Percentiles rank a stretch among this genome's conserved stretches.
Evolutionary conservation across 2,329 filamentous ascomycete species (phyloP).

Genomic region (Aureobasidium leucospermi): DNA sequence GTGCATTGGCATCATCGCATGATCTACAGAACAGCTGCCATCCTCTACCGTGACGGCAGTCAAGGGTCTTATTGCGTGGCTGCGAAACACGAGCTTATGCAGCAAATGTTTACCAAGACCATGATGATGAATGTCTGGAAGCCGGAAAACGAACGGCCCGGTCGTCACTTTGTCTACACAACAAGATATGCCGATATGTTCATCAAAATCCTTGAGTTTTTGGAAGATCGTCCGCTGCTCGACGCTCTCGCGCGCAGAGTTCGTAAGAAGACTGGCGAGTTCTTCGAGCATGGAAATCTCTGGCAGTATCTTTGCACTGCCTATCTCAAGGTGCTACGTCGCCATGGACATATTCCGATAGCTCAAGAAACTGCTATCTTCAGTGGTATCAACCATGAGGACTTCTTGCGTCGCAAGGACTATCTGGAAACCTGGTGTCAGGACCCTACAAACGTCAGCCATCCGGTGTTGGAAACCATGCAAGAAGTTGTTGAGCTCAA

Average conservation of each 20-base stretch:
- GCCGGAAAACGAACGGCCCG: slow-evolving; percentile 75
- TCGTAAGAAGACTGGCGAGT: slow-evolving; percentile 72
- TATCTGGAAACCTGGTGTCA: slow-evolving; percentile 54
- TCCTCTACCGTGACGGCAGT: slow-evolving; percentile 53
- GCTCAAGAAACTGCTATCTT: slow-evolving; percentile 60
- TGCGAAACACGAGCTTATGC: slow-evolving; percentile 71
- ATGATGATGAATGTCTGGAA: slow-evolving; percentile 96
- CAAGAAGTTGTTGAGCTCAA: slow-evolving; percentile 63
- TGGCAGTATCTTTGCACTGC: slow-evolving; percentile 55
- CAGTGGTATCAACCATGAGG: slow-evolving; percentile 56
- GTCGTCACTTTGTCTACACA: slow-evolving; percentile 87
- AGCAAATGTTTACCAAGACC: slow-evolving; percentile 85
- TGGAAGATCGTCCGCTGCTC: slow-evolving; percentile 67
- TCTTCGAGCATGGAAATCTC: slow-evolving; percentile 54
- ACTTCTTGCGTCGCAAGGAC: slow-evolving; percentile 53
- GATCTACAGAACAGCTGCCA: slow-evolving; percentile 62
- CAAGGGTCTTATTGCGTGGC: slow-evolving; percentile 44
- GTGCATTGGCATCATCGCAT: slow-evolving; percentile 94
- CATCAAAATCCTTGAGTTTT: slow-evolving; percentile 63
- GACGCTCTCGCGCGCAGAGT: slow-evolving; percentile 73
- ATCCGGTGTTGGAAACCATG: slow-evolving; percentile 53
- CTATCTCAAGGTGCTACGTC: slow-evolving; percentile 50
- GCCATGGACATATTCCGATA: slow-evolving; percentile 48
- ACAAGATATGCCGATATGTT: slow-evolving; percentile 80
- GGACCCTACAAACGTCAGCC: slow-evolving; percentile 37